phyloP scores from a whole-genome alignment of 805 yeast species.

The Candida hispaniensis region DNA sequence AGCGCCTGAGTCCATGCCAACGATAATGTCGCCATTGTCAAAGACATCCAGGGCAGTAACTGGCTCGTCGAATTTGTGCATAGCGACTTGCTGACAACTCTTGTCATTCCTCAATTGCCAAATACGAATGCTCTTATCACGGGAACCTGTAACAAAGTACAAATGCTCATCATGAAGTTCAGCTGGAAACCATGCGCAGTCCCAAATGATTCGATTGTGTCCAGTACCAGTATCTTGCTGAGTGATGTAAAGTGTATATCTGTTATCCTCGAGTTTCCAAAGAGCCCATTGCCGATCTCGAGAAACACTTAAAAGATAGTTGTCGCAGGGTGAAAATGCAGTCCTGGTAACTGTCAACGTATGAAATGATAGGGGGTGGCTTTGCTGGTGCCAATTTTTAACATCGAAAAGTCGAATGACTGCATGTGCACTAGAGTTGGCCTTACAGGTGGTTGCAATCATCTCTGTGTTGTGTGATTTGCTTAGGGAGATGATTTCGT shows the following conservation, averaged over 20 bases:
- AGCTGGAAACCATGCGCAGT: slow-evolving; percentile 74
- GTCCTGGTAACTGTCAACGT: slow-evolving; percentile 76
- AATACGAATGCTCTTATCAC: slow-evolving; percentile 69
- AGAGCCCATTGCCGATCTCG: slow-evolving; percentile 81
- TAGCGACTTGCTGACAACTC: slow-evolving; percentile 30
- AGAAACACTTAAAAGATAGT: slow-evolving; percentile 61
- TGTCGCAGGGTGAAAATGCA: slow-evolving; percentile 59
- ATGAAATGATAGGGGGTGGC: slow-evolving; percentile 55
- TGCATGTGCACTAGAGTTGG: slow-evolving; percentile 77
- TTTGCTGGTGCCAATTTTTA: slow-evolving; percentile 47
- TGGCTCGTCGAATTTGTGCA: slow-evolving; percentile 42
- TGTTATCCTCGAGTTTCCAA: slow-evolving; percentile 40
- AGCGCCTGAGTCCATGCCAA: slow-evolving; percentile 64
- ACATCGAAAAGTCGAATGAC: slow-evolving; percentile 67
- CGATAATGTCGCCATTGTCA: slow-evolving; percentile 34
- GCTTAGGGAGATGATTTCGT: slow-evolving; percentile 75
- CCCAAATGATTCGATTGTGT: slow-evolving; percentile 91
- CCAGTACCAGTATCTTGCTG: slow-evolving; percentile 47
- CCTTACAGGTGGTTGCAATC: slow-evolving; percentile 85
- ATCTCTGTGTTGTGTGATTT: slow-evolving; percentile 49
- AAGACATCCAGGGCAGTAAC: slow-evolving; percentile 56
- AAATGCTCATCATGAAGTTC: slow-evolving; percentile 13
- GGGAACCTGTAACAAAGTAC: slow-evolving; percentile 73
- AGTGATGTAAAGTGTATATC: slow-evolving; percentile 32
- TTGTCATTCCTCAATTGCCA: slow-evolving; percentile 42